Conservation (phyloP, 371 early-diverging fungal species). For the Rhizomucor miehei region DNA sequence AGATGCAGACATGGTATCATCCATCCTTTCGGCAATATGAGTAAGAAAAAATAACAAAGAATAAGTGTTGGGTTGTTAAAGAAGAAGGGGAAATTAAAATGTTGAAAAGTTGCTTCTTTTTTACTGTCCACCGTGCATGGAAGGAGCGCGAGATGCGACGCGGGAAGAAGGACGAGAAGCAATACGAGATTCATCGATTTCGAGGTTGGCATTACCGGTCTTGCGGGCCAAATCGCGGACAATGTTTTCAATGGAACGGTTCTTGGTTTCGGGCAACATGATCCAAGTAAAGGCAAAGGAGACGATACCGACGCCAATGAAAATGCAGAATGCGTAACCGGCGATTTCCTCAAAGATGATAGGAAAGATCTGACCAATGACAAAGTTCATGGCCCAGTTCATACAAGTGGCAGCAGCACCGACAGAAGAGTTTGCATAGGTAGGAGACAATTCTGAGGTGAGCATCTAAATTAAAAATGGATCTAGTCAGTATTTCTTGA, state of each 20-base stretch:
- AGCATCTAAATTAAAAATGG: conserved; percentile 19
- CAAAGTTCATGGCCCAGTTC: conserved; percentile 42
- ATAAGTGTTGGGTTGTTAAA: too few species aligned
- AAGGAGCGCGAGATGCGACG: too few species aligned
- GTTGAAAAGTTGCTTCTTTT: too few species aligned
- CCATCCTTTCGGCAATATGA: too few species aligned
- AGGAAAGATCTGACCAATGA: conserved; percentile 31
- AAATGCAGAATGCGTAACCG: conserved; percentile 61
- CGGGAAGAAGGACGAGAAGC: too few species aligned
- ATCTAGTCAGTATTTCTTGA: neutral
- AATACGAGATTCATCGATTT: too few species aligned
- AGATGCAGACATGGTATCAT: too few species aligned
- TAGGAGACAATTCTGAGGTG: conserved; percentile 65
- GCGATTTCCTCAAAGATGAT: conserved; percentile 43
- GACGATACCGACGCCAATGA: conserved; percentile 23
- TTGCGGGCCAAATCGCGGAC: conserved; percentile 3
- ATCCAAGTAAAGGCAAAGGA: conserved; percentile 18
- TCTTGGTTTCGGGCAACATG: conserved; percentile 68
- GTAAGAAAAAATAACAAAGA: too few species aligned
- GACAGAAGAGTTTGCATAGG: conserved; percentile 46
- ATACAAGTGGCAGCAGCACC: conserved; percentile 39
- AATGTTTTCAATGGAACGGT: conserved; percentile 61
- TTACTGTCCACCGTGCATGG: too few species aligned
- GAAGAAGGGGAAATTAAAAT: too few species aligned
- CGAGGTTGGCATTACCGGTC: neutral